phyloP scores from a whole-genome alignment of 208 protist genomes.

The Porcisia deanei region DNA sequence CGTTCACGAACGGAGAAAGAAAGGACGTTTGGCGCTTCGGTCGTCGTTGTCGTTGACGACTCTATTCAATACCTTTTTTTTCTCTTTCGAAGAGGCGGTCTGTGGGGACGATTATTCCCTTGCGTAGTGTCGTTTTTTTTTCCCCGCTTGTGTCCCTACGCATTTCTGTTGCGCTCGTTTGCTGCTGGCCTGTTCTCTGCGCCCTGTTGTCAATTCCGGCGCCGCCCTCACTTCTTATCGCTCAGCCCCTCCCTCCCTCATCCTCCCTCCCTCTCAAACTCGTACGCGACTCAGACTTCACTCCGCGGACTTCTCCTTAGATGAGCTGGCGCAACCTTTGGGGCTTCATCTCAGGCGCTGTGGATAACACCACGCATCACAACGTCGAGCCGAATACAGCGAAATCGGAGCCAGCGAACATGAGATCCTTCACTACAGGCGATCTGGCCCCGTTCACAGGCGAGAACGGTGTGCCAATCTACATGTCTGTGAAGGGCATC shows the following conservation, averaged over 20 bases:
- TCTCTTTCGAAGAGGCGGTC: too few relatives aligned
- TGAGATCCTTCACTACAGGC: slow-evolving; percentile 42
- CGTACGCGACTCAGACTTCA: not conserved
- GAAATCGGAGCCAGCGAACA: not conserved
- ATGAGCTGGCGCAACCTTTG: slow-evolving; percentile 28
- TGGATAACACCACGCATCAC: not conserved
- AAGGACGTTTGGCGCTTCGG: not conserved
- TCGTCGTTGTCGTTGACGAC: too few relatives aligned
- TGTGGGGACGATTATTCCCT: not conserved
- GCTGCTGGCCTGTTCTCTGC: not conserved
- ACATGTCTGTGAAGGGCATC: slow-evolving; percentile 78
- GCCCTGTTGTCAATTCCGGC: not conserved
- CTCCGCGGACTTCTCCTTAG: not conserved
- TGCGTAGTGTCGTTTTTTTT: not conserved
- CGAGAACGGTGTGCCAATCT: slow-evolving; percentile 44
- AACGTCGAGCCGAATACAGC: not conserved
- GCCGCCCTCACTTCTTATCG: not conserved
- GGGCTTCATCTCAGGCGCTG: not conserved
- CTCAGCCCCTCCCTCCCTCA: not conserved
- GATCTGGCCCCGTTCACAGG: slow-evolving; percentile 57
- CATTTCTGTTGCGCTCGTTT: not conserved
- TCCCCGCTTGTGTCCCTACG: not conserved
- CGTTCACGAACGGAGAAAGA: too few relatives aligned
- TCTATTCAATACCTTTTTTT: too few relatives aligned
- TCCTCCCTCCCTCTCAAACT: not conserved